Percentiles rank a stretch among this genome's conserved stretches.
These are phyloP conservation scores for Russula brevipes DNA, from an alignment of 768 basidiomycete genomes.

Conservation along the genomic window DNA sequence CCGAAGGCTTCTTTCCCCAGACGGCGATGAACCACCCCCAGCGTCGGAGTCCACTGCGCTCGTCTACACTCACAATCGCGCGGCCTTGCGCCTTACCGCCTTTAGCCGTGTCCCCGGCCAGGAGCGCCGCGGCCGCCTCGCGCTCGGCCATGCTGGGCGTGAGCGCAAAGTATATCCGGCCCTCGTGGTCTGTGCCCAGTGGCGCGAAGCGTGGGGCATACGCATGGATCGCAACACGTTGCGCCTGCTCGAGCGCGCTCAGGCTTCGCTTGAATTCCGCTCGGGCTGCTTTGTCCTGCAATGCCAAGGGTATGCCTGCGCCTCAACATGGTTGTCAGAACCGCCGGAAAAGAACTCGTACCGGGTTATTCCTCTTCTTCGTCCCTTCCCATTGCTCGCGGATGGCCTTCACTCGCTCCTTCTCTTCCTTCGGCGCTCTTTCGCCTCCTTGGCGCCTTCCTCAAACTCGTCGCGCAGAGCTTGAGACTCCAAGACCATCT, in stretches of 20 bases:
- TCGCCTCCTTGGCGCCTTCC: slow-evolving; percentile 48
- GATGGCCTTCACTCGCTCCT: slow-evolving; percentile 51
- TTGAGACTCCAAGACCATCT: slow-evolving; percentile 43
- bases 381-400: slow-evolving; percentile 52
- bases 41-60: slow-evolving; percentile 47
- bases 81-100: slow-evolving; percentile 39
- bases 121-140: slow-evolving; percentile 39
- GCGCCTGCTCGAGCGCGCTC: slow-evolving; percentile 48
- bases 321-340: neutral
- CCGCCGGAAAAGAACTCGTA: neutral
- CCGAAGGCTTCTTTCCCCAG: slow-evolving; percentile 52
- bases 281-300: slow-evolving; percentile 42
- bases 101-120: slow-evolving; percentile 34
- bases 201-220: slow-evolving; percentile 51
- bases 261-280: slow-evolving; percentile 47
- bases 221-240: slow-evolving; percentile 44
- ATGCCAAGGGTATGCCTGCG: neutral
- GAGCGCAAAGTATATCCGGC: slow-evolving; percentile 62
- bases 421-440: slow-evolving; percentile 48
- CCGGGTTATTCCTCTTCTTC: slow-evolving; percentile 26
- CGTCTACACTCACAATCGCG: slow-evolving; percentile 39
- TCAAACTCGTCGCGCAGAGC: slow-evolving; percentile 58
- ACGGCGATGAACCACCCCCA: slow-evolving; percentile 81
- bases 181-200: slow-evolving; percentile 65
- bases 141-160: slow-evolving; percentile 56